A percentile compares a stretch with the other conserved stretches of the same genome.
These are phyloP conservation scores for Taiwanofungus camphoratus DNA, from an alignment of 1,284 basidiomycete genomes.

Conservation along the genomic window DNA sequence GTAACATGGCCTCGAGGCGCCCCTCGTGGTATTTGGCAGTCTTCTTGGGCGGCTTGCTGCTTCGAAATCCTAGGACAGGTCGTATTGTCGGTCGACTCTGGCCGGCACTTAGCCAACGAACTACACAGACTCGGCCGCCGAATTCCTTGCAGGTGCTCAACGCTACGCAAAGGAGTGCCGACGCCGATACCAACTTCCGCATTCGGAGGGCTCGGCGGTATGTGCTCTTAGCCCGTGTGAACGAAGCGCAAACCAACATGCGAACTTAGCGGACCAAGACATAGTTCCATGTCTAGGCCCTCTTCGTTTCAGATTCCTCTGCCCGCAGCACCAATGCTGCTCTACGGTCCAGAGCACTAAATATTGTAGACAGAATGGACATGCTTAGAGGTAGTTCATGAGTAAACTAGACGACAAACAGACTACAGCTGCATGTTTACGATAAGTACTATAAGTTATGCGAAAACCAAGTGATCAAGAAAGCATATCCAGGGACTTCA, in stretches of 20 bases:
- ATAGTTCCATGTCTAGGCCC: too few species aligned
- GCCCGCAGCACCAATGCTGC: too few species aligned
- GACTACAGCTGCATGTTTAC: neutral
- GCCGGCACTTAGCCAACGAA: neutral
- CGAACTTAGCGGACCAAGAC: neutral
- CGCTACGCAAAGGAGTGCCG: too few species aligned
- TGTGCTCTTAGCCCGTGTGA: too few species aligned
- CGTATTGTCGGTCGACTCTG: neutral
- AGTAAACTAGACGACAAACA: neutral
- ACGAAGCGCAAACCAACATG: too few species aligned
- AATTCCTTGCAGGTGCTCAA: neutral
- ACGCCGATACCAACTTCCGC: too few species aligned
- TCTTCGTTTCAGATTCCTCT: too few species aligned
- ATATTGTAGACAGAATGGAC: too few species aligned
- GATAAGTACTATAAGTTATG: neutral
- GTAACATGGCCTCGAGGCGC: neutral
- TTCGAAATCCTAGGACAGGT: neutral
- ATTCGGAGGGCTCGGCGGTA: too few species aligned
- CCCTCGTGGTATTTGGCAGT: neutral
- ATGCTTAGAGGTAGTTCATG: neutral
- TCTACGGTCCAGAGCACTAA: too few species aligned
- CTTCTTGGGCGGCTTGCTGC: neutral
- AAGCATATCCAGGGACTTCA: constrained; percentile 14
- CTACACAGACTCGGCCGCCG: neutral
- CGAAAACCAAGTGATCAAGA: neutral